These are phyloP conservation scores for Phytophthora sojae DNA, from an alignment of 352 stramenopile species.

Conservation along the genomic window DNA sequence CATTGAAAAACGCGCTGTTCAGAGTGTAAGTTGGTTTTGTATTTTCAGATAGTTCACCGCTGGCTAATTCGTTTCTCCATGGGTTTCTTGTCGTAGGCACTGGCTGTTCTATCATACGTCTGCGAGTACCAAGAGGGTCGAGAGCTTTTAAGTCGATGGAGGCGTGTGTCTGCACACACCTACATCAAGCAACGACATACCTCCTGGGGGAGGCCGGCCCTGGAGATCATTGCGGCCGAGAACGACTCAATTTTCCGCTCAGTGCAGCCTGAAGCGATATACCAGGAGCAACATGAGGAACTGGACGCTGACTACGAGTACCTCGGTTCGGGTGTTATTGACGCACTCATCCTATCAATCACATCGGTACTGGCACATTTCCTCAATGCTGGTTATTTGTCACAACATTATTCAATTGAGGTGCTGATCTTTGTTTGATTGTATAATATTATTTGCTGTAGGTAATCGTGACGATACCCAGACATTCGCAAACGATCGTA, in stretches of 20 bases:
- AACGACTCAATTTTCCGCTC: constrained; percentile 51
- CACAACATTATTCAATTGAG: not conserved
- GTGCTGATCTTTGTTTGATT: not conserved
- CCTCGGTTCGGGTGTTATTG: constrained; percentile 27
- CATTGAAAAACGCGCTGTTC: constrained; percentile 29
- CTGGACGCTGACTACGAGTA: constrained; percentile 17
- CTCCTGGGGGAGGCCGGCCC: constrained; percentile 18
- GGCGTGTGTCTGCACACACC: constrained; percentile 30
- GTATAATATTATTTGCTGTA: not conserved
- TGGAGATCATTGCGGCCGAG: constrained; percentile 28
- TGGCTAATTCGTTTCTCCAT: not conserved
- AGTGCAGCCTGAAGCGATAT: not conserved
- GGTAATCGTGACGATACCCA: constrained; percentile 18
- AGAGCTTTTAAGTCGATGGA: constrained; percentile 36
- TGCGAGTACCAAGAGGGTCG: constrained; percentile 42
- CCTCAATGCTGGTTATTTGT: not conserved
- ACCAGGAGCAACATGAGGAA: constrained; percentile 19
- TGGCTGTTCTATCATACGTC: constrained; percentile 41
- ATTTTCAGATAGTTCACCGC: not conserved
- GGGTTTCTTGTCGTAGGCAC: constrained; percentile 16
- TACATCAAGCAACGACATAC: constrained; percentile 32
- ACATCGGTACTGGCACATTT: constrained; percentile 19
- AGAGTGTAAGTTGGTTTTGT: constrained; percentile 40
- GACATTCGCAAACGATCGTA: not conserved
- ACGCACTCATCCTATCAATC: constrained; percentile 39